Conservation (phyloP, 1,139 yeast genomes). For the Kluyveromyces sp. region DNA sequence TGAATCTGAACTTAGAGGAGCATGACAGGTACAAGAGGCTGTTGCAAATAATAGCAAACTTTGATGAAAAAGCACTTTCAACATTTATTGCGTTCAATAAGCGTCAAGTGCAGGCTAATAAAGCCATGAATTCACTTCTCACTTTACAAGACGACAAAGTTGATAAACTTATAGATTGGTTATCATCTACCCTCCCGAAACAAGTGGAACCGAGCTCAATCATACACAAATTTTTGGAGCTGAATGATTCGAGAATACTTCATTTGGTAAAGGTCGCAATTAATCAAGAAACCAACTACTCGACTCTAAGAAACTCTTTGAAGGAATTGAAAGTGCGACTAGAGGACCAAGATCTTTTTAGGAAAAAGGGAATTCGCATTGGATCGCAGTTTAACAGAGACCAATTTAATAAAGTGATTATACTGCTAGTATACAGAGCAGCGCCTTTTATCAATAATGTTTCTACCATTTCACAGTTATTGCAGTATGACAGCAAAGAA, state of each 20-base stretch:
- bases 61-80: conserved; percentile 53
- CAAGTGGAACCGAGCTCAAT: conserved; percentile 42
- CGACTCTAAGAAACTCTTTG: conserved; percentile 51
- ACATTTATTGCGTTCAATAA: conserved; percentile 64
- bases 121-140: conserved; percentile 32
- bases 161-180: conserved; percentile 58
- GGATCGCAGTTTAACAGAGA: conserved; percentile 37
- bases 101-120: conserved; percentile 56
- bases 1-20: conserved; percentile 47
- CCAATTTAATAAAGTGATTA: conserved; percentile 47
- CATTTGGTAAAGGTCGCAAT: conserved; percentile 50
- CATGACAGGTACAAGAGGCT: conserved; percentile 48
- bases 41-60: conserved; percentile 40
- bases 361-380: conserved; percentile 35
- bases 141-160: conserved; percentile 37
- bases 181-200: conserved; percentile 52
- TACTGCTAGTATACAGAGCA: conserved; percentile 53
- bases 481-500: conserved; percentile 36
- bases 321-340: conserved; percentile 54
- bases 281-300: conserved; percentile 53
- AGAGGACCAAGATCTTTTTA: conserved; percentile 44
- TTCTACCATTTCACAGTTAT: conserved; percentile 51
- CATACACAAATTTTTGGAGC: conserved; percentile 43
- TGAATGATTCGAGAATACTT: conserved; percentile 52
- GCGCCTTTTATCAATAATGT: conserved; percentile 59